These are phyloP conservation scores for Naganishia onofrii DNA, from an alignment of 768 basidiomycete species.

Conservation along the genomic window DNA sequence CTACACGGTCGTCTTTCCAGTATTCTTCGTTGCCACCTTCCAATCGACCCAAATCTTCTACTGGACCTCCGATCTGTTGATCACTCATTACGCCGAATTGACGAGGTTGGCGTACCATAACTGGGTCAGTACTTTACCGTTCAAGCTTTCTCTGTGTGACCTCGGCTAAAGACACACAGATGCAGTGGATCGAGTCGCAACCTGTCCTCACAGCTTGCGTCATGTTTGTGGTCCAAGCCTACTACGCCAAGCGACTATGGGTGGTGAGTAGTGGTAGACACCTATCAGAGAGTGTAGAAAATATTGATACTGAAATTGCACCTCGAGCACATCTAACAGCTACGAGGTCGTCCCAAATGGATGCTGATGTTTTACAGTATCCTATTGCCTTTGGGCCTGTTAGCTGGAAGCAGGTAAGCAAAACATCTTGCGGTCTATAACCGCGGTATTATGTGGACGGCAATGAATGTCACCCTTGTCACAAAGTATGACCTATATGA, in stretches of 20 bases:
- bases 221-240: conserved; percentile 23
- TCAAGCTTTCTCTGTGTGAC: too few relatives aligned
- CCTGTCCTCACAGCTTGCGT: conserved; percentile 3
- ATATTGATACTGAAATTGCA: neutral
- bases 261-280: conserved; percentile 6
- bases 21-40: conserved; percentile 14
- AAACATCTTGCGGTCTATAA: neutral
- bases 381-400: conserved; percentile 11
- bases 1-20: conserved; percentile 12
- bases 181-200: conserved; percentile 20
- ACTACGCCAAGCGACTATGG: conserved; percentile 22
- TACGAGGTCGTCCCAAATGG: conserved; percentile 15
- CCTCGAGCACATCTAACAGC: neutral
- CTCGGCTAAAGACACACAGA: neutral
- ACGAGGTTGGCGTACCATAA: conserved; percentile 9
- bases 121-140: too few relatives aligned
- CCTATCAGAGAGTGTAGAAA: too few relatives aligned
- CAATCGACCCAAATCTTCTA: conserved; percentile 14
- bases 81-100: conserved; percentile 7
- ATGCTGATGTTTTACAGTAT: conserved; percentile 7
- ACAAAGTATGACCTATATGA: conserved; percentile 6
- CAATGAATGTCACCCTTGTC: neutral
- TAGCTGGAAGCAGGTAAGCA: conserved; percentile 14
- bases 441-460: neutral
- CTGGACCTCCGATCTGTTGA: conserved; percentile 14